phyloP scores from a whole-genome alignment of 1,139 yeast genomes.

The Hemisphaericaspora xylanilytica region DNA sequence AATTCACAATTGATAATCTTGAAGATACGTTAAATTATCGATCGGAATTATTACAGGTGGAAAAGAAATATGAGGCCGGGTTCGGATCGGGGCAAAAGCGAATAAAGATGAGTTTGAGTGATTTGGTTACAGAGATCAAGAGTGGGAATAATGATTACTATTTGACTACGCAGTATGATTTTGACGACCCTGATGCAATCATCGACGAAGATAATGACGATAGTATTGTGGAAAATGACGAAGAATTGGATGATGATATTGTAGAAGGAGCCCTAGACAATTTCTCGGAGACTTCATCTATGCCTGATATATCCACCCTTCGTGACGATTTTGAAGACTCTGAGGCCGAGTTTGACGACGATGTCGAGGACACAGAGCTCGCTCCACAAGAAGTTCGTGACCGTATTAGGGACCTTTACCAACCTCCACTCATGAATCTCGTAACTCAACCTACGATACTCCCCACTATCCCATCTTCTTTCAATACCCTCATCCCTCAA shows the following conservation, averaged over 20 bases:
- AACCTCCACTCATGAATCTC: slow-evolving; percentile 58
- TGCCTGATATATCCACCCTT: slow-evolving; percentile 40
- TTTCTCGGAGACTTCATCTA: slow-evolving; percentile 23
- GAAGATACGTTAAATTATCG: slow-evolving; percentile 29
- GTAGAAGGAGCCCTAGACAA: slow-evolving; percentile 13
- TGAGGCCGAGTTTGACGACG: slow-evolving; percentile 17
- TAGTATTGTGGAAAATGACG: slow-evolving; percentile 17
- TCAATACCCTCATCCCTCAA: slow-evolving; percentile 53
- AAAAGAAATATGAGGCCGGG: slow-evolving; percentile 54
- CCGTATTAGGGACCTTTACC: slow-evolving; percentile 48
- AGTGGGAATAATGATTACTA: slow-evolving; percentile 44
- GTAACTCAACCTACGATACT: slow-evolving; percentile 22
- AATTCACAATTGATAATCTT: slow-evolving; percentile 37
- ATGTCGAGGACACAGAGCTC: neutral
- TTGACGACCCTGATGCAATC: slow-evolving; percentile 19
- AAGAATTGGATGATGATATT: slow-evolving; percentile 16
- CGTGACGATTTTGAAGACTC: slow-evolving; percentile 53
- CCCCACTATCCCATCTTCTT: slow-evolving; percentile 42
- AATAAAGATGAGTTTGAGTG: slow-evolving; percentile 44
- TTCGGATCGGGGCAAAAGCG: slow-evolving; percentile 63
- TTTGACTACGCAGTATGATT: slow-evolving; percentile 67
- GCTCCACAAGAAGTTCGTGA: slow-evolving; percentile 22
- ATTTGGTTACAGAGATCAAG: slow-evolving; percentile 41
- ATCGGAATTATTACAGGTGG: slow-evolving; percentile 46
- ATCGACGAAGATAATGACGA: slow-evolving; percentile 17